Evolutionary conservation across 75 land plant species (phyloP), one percentile per base, ranked within the genome.

Genomic region (Picea glauca): DNA sequence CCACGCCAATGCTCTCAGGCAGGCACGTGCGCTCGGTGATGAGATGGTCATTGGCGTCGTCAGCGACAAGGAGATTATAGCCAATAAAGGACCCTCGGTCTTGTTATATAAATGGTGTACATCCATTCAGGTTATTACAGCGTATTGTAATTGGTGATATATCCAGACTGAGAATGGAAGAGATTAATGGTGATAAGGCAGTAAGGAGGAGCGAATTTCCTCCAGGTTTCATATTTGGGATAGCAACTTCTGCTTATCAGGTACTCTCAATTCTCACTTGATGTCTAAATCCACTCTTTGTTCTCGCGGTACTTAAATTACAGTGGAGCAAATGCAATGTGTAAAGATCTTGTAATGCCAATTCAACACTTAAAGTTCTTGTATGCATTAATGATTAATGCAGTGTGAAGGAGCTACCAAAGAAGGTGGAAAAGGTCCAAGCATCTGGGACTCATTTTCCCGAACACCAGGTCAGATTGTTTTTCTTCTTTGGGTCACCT

Each of bases 21-120:
- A 87, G 87, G 99, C 99, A 0, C 86, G 96, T 6, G 92, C 95
- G 1, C 90, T 96, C 26, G 99, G 99, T 0, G 99, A 96, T 78
- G 90, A 94, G 76, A 81, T 96, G 70, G 92, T 96, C 9, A 96
- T 96, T 0, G 98, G 98, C 20, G 96, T 96, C 33, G 92, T 93
- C 35, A 26, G 26, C 26, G 26, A 26, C 26, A 0, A 26, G 26
- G 26, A 26, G 26, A 26, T 26, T 26, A 26, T 26, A 26, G 26
- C 26, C 26, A 26, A 26, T 26, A 26, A 26, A 26, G 26, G 26
- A 26, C 26, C 26, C 26, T 26, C 26, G 26, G 26, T 26, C 26
- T 2, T 40, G 4, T 40, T 40, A 40, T 40, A 4, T 40, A 40
- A 40, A 40, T 40, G 3, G 43, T 40, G 43, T 40, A 40, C 4